phyloP scores from a whole-genome alignment of 139 green algal species.

The Chlorella sp. region DNA sequence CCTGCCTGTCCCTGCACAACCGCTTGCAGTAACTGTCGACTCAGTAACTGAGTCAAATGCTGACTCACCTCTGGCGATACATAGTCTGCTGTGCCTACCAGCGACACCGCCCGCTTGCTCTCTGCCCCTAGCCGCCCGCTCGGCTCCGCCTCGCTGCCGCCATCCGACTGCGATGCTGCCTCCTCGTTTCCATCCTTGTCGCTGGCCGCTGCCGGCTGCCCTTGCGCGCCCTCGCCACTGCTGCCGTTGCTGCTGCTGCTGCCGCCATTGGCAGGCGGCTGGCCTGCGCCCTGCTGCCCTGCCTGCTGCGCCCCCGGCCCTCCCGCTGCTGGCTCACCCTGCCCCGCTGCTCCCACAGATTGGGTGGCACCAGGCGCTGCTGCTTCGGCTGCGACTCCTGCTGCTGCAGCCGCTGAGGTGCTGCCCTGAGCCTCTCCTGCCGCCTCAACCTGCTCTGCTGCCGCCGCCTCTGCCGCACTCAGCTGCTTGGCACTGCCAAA shows the following conservation, averaged over 20 bases:
- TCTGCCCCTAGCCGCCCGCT: neutral
- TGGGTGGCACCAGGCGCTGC: neutral
- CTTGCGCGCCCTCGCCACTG: neutral
- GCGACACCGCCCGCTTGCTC: constrained; percentile 46
- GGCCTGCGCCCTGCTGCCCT: neutral
- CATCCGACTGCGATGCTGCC: neutral
- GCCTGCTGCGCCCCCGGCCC: neutral
- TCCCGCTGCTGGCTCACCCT: neutral
- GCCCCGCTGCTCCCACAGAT: neutral
- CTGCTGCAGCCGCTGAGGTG: neutral
- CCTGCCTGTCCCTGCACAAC: neutral
- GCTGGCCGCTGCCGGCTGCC: neutral
- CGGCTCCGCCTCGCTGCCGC: neutral
- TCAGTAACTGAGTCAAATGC: too few relatives aligned
- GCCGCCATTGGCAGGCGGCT: neutral
- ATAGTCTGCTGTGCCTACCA: constrained; percentile 94
- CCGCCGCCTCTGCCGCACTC: constrained; percentile 37
- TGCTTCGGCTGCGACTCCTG: neutral
- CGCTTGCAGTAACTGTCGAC: neutral
- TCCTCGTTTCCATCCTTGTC: neutral
- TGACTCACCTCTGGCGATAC: constrained; percentile 47
- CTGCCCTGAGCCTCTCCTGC: neutral
- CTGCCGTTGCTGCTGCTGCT: neutral
- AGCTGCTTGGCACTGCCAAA: constrained; percentile 86
- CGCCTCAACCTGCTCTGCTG: constrained; percentile 6